These are phyloP conservation scores for Carex littledalei DNA, from an alignment of 176 grass and related monocot species.

Conservation along the genomic window DNA sequence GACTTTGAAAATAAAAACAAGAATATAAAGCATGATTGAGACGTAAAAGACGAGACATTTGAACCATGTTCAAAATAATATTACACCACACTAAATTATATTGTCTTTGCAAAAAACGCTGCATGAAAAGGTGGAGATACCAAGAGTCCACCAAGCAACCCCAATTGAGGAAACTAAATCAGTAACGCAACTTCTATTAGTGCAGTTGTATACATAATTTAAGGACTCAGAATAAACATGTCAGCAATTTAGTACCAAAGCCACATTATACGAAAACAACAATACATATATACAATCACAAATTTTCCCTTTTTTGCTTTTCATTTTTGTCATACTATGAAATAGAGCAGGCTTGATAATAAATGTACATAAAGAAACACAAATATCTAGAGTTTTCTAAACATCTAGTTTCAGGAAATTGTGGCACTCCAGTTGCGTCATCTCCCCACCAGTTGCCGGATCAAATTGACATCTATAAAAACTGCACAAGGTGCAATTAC, in stretches of 20 bases:
- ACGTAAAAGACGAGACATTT: too few species aligned
- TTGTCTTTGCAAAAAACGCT: too few species aligned
- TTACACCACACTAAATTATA: too few species aligned
- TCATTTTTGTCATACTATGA: not conserved
- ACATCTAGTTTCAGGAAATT: conserved; percentile 46
- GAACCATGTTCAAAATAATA: too few species aligned
- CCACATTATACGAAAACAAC: conserved; percentile 6
- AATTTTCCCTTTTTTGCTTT: not conserved
- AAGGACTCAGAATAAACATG: not conserved
- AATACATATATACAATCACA: conserved; percentile 23
- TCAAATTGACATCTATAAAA: conserved; percentile 85
- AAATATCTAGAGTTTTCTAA: not conserved
- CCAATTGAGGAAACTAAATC: too few species aligned
- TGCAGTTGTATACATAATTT: not conserved
- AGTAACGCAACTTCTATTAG: not conserved
- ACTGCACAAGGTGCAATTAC: conserved; percentile 32
- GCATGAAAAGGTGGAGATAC: too few species aligned
- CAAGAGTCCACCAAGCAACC: too few species aligned
- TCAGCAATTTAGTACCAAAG: not conserved
- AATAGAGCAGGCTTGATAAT: conserved; percentile 2
- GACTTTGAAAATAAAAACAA: too few species aligned
- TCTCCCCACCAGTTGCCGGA: conserved; percentile 39
- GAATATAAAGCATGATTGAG: too few species aligned
- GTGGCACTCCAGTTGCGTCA: conserved; percentile 44
- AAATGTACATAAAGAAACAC: conserved; percentile 26